Percentiles rank a stretch among this genome's conserved stretches.
Conservation (phyloP, 169 alveolate species). For the Plasmodium knowlesi region DNA sequence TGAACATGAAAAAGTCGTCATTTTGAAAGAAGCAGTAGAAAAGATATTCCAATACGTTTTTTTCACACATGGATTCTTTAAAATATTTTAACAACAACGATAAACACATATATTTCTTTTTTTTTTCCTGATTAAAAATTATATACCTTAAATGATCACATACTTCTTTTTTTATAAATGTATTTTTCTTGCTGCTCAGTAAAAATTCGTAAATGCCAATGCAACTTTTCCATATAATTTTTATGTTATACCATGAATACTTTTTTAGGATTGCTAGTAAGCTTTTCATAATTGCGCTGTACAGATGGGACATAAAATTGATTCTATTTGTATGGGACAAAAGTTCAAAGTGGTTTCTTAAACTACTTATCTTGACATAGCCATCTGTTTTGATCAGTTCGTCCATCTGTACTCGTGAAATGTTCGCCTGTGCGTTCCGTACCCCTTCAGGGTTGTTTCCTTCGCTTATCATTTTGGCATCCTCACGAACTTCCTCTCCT, state of each 20-base stretch:
- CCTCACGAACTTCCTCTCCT: not conserved
- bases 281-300: constrained; percentile 24
- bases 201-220: constrained; percentile 53
- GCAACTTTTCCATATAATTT: constrained; percentile 74
- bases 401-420: not conserved
- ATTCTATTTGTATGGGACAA: constrained; percentile 2
- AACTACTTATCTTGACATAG: constrained; percentile 6
- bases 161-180: constrained; percentile 48
- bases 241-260: constrained; percentile 71
- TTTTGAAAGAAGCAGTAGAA: constrained; percentile 62
- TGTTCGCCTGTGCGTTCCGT: not conserved
- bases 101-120: constrained; percentile 52
- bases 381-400: constrained; percentile 4
- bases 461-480: not conserved
- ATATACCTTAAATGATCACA: constrained; percentile 67
- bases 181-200: constrained; percentile 48
- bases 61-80: constrained; percentile 71
- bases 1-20: constrained; percentile 55
- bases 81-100: constrained; percentile 61
- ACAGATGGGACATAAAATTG: constrained; percentile 32
- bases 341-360: constrained; percentile 10
- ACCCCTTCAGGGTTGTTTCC: not conserved
- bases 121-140: constrained; percentile 72
- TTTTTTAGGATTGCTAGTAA: constrained; percentile 49
- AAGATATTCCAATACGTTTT: constrained; percentile 58